These are phyloP conservation scores for Tylopilus orsonianus DNA, from an alignment of 1,284 basidiomycete species.

Conservation along the genomic window DNA sequence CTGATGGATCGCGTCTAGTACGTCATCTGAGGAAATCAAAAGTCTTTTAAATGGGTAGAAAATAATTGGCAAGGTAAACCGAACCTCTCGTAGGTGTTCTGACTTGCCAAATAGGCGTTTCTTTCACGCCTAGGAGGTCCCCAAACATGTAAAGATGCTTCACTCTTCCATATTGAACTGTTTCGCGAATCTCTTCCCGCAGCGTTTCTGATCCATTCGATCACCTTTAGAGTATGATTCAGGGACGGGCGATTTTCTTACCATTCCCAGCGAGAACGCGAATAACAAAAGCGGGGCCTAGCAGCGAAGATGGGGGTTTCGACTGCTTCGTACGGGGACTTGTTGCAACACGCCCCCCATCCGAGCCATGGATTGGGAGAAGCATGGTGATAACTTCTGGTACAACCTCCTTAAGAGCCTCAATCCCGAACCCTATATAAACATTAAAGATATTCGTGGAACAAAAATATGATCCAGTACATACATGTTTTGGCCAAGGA, in stretches of 20 bases:
- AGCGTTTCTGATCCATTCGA: slow-evolving; percentile 6
- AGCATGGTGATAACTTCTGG: slow-evolving; percentile 14
- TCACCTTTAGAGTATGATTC: neutral
- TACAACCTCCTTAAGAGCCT: slow-evolving; percentile 8
- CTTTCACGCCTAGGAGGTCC: slow-evolving; percentile 8
- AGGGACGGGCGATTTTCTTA: neutral
- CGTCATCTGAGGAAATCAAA: slow-evolving; percentile 4
- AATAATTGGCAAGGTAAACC: neutral
- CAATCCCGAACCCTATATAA: slow-evolving; percentile 11
- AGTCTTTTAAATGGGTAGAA: neutral
- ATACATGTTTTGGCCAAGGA: slow-evolving; percentile 17
- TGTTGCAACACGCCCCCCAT: neutral
- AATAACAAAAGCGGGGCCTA: slow-evolving; percentile 14
- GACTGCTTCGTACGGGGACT: neutral
- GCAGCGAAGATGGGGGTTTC: slow-evolving; percentile 7
- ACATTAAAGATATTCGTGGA: neutral
- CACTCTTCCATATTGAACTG: slow-evolving; percentile 6
- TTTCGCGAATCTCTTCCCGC: slow-evolving; percentile 10
- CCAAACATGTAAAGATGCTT: slow-evolving; percentile 15
- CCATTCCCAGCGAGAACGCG: slow-evolving; percentile 12
- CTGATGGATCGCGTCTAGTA: slow-evolving; percentile 14
- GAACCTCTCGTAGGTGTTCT: slow-evolving; percentile 13
- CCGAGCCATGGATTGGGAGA: slow-evolving; percentile 5
- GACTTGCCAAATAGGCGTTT: slow-evolving; percentile 15
- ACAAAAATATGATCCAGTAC: neutral